Evolutionary conservation across 2,329 filamentous ascomycete species (phyloP).

Genomic region (Balansia obtecta): DNA sequence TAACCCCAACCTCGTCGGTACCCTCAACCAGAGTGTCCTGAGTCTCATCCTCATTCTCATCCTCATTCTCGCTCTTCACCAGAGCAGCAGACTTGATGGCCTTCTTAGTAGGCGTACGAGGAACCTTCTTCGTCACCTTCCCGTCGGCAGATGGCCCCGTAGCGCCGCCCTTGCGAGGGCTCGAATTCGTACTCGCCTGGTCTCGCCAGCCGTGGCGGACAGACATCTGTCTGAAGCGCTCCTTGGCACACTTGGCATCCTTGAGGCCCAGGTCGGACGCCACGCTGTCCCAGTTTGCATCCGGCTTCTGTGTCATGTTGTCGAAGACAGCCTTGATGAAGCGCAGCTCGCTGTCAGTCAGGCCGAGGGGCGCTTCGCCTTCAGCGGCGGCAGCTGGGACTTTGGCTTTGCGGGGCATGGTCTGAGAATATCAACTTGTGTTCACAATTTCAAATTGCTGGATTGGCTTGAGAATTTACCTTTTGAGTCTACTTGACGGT

Average conservation of each 20-base stretch:
- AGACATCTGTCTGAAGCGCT: slow-evolving; percentile 28
- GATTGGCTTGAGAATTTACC: too few relatives aligned
- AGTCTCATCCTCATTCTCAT: slow-evolving; percentile 8
- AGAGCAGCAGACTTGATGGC: slow-evolving; percentile 9
- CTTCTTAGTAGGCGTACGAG: slow-evolving; percentile 19
- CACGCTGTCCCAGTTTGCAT: slow-evolving; percentile 28
- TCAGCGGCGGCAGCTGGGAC: slow-evolving; percentile 6
- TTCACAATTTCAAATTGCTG: too few relatives aligned
- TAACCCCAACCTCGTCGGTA: slow-evolving; percentile 9
- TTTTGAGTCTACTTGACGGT: too few relatives aligned
- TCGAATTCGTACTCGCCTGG: slow-evolving; percentile 6
- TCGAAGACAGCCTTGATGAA: slow-evolving; percentile 30
- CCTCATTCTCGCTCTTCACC: slow-evolving; percentile 8
- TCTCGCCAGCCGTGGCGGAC: slow-evolving; percentile 27
- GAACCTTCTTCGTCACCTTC: slow-evolving; percentile 21
- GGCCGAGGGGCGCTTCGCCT: slow-evolving; percentile 11
- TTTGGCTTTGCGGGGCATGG: slow-evolving; percentile 6
- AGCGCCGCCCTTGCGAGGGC: slow-evolving; percentile 17
- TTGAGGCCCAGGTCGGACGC: slow-evolving; percentile 24
- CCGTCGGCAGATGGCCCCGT: slow-evolving; percentile 10
- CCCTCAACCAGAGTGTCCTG: slow-evolving; percentile 1
- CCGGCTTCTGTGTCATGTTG: slow-evolving; percentile 27
- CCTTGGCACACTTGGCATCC: slow-evolving; percentile 28
- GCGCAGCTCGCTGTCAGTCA: slow-evolving; percentile 23
- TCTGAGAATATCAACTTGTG: background rate